phyloP scores from a whole-genome alignment of 768 basidiomycete species.

The Lactifluus pinguis region DNA sequence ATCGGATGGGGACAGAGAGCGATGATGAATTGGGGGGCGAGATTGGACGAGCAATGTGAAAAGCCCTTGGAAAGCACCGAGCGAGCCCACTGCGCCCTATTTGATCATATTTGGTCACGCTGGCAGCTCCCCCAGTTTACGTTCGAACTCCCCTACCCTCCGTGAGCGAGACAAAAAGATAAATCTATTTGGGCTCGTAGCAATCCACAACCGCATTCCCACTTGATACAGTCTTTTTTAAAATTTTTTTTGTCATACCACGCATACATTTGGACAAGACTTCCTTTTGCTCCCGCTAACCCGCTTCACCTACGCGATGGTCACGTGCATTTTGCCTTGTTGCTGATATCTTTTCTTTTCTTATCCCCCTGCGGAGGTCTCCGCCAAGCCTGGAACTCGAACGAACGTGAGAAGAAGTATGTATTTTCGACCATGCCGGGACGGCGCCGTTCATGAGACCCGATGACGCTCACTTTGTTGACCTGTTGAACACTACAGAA shows the following conservation, averaged over 20 bases:
- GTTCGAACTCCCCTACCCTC: conserved; percentile 9
- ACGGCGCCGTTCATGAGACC: conserved; percentile 4
- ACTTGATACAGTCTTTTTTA: background rate
- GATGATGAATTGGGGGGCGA: conserved; percentile 21
- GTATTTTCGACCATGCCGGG: conserved; percentile 3
- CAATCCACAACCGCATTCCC: background rate
- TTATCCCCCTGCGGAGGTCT: conserved; percentile 8
- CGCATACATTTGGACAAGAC: background rate
- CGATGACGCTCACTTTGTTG: conserved; percentile 3
- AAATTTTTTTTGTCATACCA: no score
- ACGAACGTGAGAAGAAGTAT: conserved; percentile 10
- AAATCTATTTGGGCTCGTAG: background rate
- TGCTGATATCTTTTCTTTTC: no score
- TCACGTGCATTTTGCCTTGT: conserved; percentile 4
- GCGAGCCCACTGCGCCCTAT: conserved; percentile 17
- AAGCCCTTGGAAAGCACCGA: conserved; percentile 18
- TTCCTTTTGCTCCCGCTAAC: conserved; percentile 2
- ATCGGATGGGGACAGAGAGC: conserved; percentile 30
- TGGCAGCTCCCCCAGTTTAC: conserved; percentile 19
- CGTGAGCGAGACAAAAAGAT: background rate
- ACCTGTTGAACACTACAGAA: background rate
- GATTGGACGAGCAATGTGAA: conserved; percentile 18
- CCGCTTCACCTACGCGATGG: background rate
- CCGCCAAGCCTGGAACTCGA: conserved; percentile 14
- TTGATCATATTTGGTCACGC: conserved; percentile 21